These are phyloP conservation scores for Atalantia buxifolia DNA, from an alignment of 345 rosid genomes.

Conservation along the genomic window DNA sequence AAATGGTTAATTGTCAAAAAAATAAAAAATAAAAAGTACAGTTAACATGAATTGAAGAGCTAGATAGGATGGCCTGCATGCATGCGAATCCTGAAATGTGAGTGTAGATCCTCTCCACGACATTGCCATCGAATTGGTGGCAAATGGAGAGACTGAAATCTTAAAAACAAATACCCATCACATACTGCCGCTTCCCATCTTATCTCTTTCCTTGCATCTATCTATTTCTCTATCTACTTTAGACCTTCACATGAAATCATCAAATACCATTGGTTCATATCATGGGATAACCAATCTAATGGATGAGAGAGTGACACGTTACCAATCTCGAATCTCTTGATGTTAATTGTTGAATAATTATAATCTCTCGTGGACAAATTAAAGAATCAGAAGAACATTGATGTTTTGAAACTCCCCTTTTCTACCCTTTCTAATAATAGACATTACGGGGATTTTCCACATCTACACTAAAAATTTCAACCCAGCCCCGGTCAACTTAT, in stretches of 20 bases:
- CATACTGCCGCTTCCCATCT: constrained; percentile 15
- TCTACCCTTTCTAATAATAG: not conserved
- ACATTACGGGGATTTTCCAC: not conserved
- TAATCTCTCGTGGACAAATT: constrained; percentile 4
- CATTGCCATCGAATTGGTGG: constrained; percentile 18
- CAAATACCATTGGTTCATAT: not conserved
- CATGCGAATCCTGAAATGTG: constrained; percentile 3
- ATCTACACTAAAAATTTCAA: not conserved
- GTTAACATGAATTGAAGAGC: not conserved
- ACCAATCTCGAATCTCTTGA: no score
- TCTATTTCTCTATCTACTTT: not conserved
- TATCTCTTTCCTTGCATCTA: constrained; percentile 14
- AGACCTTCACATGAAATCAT: not conserved
- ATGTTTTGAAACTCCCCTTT: constrained; percentile 6
- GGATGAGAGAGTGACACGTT: constrained; percentile 17
- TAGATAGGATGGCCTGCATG: not conserved
- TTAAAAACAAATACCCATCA: constrained; percentile 24
- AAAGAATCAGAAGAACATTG: constrained; percentile 2
- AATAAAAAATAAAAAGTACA: not conserved
- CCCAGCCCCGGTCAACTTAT: not conserved
- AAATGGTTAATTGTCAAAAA: no score
- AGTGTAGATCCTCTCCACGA: constrained; percentile 9
- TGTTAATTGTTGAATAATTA: no score
- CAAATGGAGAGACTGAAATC: constrained; percentile 28
- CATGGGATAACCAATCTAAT: not conserved